These are phyloP conservation scores for Pirum gemmata DNA, from an alignment of 78 protist species.

Conservation along the genomic window DNA sequence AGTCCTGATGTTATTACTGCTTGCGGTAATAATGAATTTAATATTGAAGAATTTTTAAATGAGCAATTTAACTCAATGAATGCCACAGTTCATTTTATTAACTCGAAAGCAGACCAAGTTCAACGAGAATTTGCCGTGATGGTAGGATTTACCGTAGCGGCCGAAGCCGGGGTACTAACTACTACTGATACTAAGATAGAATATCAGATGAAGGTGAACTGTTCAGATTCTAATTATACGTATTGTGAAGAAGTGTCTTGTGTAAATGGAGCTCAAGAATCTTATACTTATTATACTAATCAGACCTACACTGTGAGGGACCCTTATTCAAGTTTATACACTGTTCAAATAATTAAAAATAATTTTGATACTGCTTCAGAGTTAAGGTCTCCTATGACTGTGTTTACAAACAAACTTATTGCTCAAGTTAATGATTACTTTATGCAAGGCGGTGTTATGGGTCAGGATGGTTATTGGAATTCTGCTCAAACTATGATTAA, in stretches of 20 bases:
- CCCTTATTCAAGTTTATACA: not conserved
- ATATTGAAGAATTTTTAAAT: too few species aligned
- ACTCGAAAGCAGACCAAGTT: not conserved
- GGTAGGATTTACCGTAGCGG: not conserved
- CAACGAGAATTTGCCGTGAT: not conserved
- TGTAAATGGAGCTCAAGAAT: not conserved
- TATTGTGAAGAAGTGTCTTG: too few species aligned
- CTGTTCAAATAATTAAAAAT: not conserved
- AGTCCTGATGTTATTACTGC: not conserved
- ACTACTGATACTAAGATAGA: too few species aligned
- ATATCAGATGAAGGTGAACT: too few species aligned
- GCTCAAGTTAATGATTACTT: not conserved
- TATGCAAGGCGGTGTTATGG: not conserved
- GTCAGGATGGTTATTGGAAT: not conserved
- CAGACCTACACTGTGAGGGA: not conserved
- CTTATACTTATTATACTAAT: too few species aligned
- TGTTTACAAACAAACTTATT: not conserved
- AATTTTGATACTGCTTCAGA: not conserved
- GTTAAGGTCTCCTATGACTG: not conserved
- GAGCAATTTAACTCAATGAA: not conserved
- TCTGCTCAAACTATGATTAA: not conserved
- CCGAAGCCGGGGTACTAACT: too few species aligned
- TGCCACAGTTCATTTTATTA: not conserved
- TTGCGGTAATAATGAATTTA: not conserved
- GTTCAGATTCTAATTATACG: too few species aligned